Percentiles rank a stretch among this genome's conserved stretches.
These are phyloP conservation scores for Pholiota molesta DNA, from an alignment of 768 basidiomycete species.

Conservation along the genomic window DNA sequence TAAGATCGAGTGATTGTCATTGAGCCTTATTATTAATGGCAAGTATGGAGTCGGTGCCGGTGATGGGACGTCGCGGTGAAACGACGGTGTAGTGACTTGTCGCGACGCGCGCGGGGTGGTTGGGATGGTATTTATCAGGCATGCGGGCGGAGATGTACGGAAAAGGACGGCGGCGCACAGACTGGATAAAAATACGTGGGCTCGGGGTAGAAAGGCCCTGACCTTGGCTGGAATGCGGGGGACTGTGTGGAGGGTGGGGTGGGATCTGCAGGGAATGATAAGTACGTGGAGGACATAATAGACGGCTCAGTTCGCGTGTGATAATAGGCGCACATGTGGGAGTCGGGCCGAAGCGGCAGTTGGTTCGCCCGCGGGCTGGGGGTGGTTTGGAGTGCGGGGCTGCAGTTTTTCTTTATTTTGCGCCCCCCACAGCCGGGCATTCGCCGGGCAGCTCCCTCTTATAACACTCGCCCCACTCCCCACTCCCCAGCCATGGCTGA, in stretches of 20 bases:
- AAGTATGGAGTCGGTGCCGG: too few species aligned
- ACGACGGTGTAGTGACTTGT: too few species aligned
- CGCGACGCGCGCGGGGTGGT: too few species aligned
- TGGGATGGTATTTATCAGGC: too few species aligned
- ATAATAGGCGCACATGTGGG: neutral
- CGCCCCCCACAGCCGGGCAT: slow-evolving; percentile 14
- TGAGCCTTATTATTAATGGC: too few species aligned
- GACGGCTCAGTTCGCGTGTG: neutral
- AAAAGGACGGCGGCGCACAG: neutral
- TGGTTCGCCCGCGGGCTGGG: slow-evolving; percentile 8
- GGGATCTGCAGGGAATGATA: neutral
- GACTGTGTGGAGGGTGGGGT: neutral
- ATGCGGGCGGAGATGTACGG: neutral
- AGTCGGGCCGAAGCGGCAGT: slow-evolving; percentile 8
- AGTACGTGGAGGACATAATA: neutral
- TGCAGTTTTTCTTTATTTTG: slow-evolving; percentile 7
- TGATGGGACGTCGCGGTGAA: too few species aligned
- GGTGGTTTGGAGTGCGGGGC: slow-evolving; percentile 10
- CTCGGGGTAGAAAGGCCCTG: neutral
- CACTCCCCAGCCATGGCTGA: slow-evolving; percentile 17
- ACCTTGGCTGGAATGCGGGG: neutral
- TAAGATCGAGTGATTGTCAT: neutral
- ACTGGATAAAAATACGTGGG: neutral
- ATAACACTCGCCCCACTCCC: slow-evolving; percentile 15
- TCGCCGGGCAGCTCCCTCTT: slow-evolving; percentile 15